Evolutionary conservation across 345 rosid species (phyloP).

Genomic region (Linum lewisii): DNA sequence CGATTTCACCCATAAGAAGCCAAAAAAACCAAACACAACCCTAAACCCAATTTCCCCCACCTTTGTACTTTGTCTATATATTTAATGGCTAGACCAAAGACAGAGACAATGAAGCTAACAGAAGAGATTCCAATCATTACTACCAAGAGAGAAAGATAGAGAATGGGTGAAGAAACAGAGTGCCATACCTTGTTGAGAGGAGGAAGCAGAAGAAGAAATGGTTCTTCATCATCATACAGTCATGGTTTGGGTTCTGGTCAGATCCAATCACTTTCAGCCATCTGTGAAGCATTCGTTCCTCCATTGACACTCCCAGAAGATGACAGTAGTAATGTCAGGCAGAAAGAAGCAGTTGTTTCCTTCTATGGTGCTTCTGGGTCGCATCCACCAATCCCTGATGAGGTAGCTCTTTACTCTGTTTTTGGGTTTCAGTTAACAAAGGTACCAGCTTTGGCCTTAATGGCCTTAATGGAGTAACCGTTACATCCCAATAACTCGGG

Average conservation of each 20-base stretch:
- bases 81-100: too few species aligned
- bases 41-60: too few species aligned
- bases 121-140: background rate
- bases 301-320: conserved; percentile 20
- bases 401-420: conserved; percentile 28
- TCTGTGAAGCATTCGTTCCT: conserved; percentile 61
- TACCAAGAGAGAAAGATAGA: conserved; percentile 28
- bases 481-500: too few species aligned
- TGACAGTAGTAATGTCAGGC: conserved; percentile 9
- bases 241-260: conserved; percentile 65
- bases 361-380: conserved; percentile 48
- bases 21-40: too few species aligned
- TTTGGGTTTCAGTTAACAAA: too few species aligned
- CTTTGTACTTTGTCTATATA: too few species aligned
- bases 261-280: conserved; percentile 48
- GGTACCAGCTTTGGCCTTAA: too few species aligned
- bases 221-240: conserved; percentile 10
- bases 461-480: too few species aligned
- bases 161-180: conserved; percentile 26
- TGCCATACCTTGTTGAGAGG: conserved; percentile 38
- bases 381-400: conserved; percentile 48
- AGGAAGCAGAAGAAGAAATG: conserved; percentile 12
- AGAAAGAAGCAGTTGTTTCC: conserved; percentile 18
- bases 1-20: too few species aligned
- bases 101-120: too few species aligned